These are phyloP conservation scores for Brassica hybrid DNA, from an alignment of 441 rosid genomes.

Conservation along the genomic window DNA sequence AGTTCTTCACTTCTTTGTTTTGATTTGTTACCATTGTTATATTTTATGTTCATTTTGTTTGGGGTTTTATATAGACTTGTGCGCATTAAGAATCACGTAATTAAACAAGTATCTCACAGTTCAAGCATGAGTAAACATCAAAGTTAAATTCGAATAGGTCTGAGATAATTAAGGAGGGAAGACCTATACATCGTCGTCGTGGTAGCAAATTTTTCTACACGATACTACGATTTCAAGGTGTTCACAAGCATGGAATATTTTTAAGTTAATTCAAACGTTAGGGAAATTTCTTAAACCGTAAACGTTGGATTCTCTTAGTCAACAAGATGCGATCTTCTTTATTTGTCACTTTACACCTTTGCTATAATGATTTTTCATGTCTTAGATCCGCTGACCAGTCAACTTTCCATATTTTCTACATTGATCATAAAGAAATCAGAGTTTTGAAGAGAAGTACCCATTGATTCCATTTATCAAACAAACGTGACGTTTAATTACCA, in stretches of 20 bases:
- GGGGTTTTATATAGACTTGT: neutral
- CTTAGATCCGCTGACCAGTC: conserved; percentile 27
- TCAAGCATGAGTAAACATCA: neutral
- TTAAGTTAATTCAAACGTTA: neutral
- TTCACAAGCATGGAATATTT: neutral
- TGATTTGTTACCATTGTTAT: conserved; percentile 11
- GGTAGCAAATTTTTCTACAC: neutral
- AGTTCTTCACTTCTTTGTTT: conserved; percentile 31
- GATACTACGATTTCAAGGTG: neutral
- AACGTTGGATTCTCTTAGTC: conserved; percentile 26
- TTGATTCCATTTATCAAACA: no score
- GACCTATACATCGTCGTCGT: no score
- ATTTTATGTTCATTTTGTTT: neutral
- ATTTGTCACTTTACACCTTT: conserved; percentile 7
- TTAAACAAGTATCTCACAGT: neutral
- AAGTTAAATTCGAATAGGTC: neutral
- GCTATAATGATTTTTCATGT: neutral
- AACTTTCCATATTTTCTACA: neutral
- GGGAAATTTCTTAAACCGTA: neutral
- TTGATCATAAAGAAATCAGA: neutral
- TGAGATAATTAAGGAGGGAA: neutral
- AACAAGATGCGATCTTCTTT: conserved; percentile 26
- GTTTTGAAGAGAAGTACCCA: no score
- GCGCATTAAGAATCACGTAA: neutral
- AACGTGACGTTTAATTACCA: no score